phyloP scores from a whole-genome alignment of 495 filamentous ascomycete genomes.

The Pyrenula aspistea region DNA sequence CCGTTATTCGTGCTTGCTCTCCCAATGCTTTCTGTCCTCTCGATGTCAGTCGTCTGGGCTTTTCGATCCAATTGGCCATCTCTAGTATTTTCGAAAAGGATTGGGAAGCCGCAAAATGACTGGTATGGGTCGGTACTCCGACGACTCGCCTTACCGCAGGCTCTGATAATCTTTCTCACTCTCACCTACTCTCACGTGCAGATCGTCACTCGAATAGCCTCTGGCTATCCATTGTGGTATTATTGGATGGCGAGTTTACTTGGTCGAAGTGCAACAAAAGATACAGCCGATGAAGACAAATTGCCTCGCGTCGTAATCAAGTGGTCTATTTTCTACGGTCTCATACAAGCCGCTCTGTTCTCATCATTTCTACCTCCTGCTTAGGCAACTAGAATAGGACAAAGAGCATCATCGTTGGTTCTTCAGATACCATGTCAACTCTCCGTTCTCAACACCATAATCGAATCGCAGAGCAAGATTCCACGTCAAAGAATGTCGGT shows the following conservation, averaged over 20 bases:
- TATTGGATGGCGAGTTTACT: conserved; percentile 37
- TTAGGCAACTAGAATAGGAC: too few relatives aligned
- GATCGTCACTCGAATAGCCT: conserved; percentile 80
- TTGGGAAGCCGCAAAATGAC: background rate
- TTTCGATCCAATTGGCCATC: conserved; percentile 8
- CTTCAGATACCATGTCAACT: too few relatives aligned
- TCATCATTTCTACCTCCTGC: conserved; percentile 95
- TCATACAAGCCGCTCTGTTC: conserved; percentile 72
- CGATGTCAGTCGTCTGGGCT: conserved; percentile 44
- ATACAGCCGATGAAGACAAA: background rate
- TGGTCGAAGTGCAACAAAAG: background rate
- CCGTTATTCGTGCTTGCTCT: conserved; percentile 77
- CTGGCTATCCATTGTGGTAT: conserved; percentile 84
- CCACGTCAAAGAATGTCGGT: too few relatives aligned
- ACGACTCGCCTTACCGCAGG: conserved; percentile 54
- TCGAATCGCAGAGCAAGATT: too few relatives aligned
- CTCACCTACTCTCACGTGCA: conserved; percentile 80
- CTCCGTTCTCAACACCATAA: too few relatives aligned
- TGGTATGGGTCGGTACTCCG: conserved; percentile 1
- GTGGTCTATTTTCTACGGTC: conserved; percentile 69
- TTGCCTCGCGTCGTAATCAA: conserved; percentile 26
- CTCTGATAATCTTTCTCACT: conserved; percentile 58
- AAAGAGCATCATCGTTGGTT: too few relatives aligned
- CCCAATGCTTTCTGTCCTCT: conserved; percentile 64
- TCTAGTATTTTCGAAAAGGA: background rate